A percentile compares a stretch with the other conserved stretches of the same genome.
Evolutionary conservation across 139 green algal genomes (phyloP).

Genomic region (Volvox reticuliferus): DNA sequence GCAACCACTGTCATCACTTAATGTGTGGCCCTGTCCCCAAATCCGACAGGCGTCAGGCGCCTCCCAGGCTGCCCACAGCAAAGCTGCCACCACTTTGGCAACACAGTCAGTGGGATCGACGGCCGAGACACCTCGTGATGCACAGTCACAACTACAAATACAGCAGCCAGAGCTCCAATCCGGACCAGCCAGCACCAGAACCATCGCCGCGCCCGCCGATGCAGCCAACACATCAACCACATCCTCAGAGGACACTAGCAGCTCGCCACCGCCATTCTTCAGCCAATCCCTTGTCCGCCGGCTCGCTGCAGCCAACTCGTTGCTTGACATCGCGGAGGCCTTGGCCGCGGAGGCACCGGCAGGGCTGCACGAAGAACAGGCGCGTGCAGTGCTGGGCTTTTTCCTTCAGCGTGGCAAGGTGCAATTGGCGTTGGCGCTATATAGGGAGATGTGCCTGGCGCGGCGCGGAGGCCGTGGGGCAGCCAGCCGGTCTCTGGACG

Average conservation of each 20-base stretch:
- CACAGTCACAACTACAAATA: not conserved
- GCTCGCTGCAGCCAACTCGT: slow-evolving; percentile 1
- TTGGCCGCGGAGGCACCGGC: not conserved
- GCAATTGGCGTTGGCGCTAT: slow-evolving; percentile 76
- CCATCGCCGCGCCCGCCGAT: not conserved
- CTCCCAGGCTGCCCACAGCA: not conserved
- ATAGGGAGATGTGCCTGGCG: slow-evolving; percentile 71
- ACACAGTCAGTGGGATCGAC: not conserved
- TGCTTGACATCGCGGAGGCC: slow-evolving; percentile 8
- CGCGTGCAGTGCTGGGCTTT: not conserved
- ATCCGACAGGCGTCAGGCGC: not conserved
- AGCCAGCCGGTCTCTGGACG: slow-evolving; percentile 19
- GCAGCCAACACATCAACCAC: not conserved
- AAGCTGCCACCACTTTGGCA: not conserved
- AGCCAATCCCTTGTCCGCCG: slow-evolving; percentile 4
- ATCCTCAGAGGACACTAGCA: not conserved
- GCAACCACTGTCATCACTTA: not conserved
- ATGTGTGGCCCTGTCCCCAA: not conserved
- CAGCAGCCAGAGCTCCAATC: not conserved
- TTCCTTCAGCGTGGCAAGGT: slow-evolving; percentile 75
- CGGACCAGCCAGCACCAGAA: not conserved
- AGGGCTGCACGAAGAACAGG: not conserved
- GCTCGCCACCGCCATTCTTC: not conserved
- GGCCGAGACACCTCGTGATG: not conserved
- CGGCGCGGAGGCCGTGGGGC: not conserved